These are phyloP conservation scores for Pachyrhizus erosus DNA, from an alignment of 306 rosid species.

Conservation along the genomic window DNA sequence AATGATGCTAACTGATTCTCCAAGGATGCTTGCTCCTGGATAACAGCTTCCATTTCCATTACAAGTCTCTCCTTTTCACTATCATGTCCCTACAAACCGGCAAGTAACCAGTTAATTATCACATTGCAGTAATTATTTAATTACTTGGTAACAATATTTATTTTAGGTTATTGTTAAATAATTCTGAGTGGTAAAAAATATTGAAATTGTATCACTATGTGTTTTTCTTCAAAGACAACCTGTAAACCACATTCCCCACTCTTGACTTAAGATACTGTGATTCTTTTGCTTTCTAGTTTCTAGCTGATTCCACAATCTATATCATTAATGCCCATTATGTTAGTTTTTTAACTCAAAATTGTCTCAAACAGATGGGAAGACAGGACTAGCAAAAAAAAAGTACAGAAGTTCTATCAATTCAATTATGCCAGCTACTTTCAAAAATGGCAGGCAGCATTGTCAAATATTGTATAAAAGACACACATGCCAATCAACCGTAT, in stretches of 20 bases:
- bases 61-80: constrained; percentile 93
- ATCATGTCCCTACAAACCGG: constrained; percentile 77
- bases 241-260: neutral
- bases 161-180: constrained; percentile 5
- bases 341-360: neutral
- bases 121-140: constrained; percentile 15
- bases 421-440: neutral
- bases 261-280: neutral
- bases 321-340: neutral
- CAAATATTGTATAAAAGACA: neutral
- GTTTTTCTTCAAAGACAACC: constrained; percentile 17
- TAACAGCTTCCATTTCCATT: constrained; percentile 91
- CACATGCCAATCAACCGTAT: neutral
- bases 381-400: neutral
- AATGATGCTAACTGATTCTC: constrained; percentile 75
- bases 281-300: constrained; percentile 16
- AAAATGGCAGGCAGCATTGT: neutral
- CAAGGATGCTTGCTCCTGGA: constrained; percentile 72
- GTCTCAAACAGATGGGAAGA: neutral
- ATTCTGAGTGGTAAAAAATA: neutral
- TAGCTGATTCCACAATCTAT: constrained; percentile 14
- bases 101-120: constrained; percentile 35
- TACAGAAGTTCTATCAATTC: neutral
- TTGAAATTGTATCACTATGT: constrained; percentile 25
- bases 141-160: neutral